These are phyloP conservation scores for Neurospora sp. DNA, from an alignment of 495 filamentous ascomycete species.

Conservation along the genomic window DNA sequence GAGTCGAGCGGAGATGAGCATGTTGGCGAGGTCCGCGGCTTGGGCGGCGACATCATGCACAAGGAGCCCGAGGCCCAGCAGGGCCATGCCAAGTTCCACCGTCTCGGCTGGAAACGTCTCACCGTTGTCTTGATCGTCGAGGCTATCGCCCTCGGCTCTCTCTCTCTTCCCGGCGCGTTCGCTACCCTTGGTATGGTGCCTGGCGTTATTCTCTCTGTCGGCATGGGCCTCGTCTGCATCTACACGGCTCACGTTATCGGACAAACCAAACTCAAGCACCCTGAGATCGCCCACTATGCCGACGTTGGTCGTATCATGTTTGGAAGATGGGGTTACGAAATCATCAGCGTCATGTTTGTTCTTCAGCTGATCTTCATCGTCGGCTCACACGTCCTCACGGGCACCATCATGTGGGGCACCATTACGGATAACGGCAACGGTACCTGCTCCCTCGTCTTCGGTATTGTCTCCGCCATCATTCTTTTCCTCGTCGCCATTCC, in stretches of 20 bases:
- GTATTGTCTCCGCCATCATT: conserved; percentile 52
- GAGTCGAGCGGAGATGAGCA: not conserved
- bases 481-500: conserved; percentile 54
- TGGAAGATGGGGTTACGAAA: conserved; percentile 52
- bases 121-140: conserved; percentile 58
- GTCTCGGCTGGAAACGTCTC: conserved; percentile 40
- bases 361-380: conserved; percentile 69
- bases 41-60: conserved; percentile 5
- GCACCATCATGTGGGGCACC: conserved; percentile 60
- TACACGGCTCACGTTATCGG: conserved; percentile 74
- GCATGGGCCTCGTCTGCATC: conserved; percentile 54
- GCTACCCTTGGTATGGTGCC: conserved; percentile 52
- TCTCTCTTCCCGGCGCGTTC: conserved; percentile 55
- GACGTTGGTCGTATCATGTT: conserved; percentile 61
- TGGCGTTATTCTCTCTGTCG: conserved; percentile 47
- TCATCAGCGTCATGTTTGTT: conserved; percentile 52
- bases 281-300: conserved; percentile 61
- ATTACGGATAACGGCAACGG: conserved; percentile 54
- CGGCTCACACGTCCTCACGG: conserved; percentile 65
- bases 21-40: not conserved
- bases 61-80: conserved; percentile 30
- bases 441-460: conserved; percentile 59
- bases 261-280: conserved; percentile 64
- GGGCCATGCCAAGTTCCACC: conserved; percentile 31
- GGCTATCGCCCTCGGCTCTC: conserved; percentile 62